A percentile compares a stretch with the other conserved stretches of the same genome.
phyloP scores from a whole-genome alignment of 2,329 filamentous ascomycete genomes.

The Penicillium decumbens region DNA sequence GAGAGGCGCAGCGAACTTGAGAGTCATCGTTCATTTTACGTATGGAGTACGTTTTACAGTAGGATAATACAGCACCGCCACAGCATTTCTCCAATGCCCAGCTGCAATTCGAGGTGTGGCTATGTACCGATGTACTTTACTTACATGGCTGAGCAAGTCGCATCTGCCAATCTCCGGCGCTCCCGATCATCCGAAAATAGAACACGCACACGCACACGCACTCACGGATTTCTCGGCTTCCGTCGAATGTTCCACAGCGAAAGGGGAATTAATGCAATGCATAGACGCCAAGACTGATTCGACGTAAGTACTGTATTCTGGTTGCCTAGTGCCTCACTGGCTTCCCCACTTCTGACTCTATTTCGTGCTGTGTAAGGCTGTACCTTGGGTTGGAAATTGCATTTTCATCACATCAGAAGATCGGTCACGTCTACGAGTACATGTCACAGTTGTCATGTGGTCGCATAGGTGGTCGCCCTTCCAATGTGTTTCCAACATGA shows the following conservation, averaged over 20 bases:
- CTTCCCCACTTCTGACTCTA: background rate
- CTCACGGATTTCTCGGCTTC: conserved; percentile 17
- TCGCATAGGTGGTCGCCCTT: too few species aligned
- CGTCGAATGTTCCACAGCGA: conserved; percentile 9
- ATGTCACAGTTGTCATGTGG: background rate
- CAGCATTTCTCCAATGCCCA: background rate
- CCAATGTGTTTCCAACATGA: too few species aligned
- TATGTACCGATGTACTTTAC: background rate
- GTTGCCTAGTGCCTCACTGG: background rate
- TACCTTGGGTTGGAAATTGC: background rate
- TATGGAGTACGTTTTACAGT: background rate
- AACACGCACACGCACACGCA: background rate
- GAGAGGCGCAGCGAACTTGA: conserved; percentile 10
- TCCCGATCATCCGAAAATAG: conserved; percentile 8
- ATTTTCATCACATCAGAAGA: background rate
- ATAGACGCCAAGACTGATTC: background rate
- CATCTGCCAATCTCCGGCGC: background rate
- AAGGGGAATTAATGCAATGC: background rate
- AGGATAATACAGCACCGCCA: background rate
- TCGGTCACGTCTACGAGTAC: background rate
- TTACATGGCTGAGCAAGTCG: conserved; percentile 3
- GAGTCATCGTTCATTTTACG: background rate
- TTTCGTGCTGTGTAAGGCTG: background rate
- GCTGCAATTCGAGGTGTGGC: background rate
- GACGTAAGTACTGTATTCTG: background rate